Evolutionary conservation across 2,329 filamentous ascomycete species (phyloP).

Genomic region (Alternaria sp.): DNA sequence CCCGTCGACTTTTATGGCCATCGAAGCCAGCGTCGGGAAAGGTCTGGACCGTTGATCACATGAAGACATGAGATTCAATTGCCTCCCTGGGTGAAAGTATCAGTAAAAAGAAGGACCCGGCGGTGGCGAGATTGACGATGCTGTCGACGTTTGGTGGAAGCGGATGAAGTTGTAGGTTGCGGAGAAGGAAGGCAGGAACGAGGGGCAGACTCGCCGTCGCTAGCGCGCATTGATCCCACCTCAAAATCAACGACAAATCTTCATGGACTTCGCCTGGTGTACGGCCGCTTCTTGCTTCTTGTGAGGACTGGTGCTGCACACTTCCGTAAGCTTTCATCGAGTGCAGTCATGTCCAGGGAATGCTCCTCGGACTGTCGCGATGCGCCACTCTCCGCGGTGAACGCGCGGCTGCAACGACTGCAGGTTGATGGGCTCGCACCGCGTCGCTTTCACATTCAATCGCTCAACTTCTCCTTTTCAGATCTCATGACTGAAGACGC

Average conservation of each 20-base stretch:
- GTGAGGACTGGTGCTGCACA: background rate
- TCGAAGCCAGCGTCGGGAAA: background rate
- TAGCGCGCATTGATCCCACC: slow-evolving; percentile 9
- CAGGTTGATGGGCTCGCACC: background rate
- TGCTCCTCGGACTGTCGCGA: background rate
- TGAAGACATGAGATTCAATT: too few relatives aligned
- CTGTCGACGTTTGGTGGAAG: background rate
- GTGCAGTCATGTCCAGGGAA: background rate
- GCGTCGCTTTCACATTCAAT: background rate
- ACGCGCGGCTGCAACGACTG: background rate
- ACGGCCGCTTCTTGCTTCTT: background rate
- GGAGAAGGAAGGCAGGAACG: background rate
- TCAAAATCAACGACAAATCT: slow-evolving; percentile 4
- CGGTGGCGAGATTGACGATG: background rate
- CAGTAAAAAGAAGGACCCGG: background rate
- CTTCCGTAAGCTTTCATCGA: background rate
- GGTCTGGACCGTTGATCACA: background rate
- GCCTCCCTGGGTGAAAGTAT: background rate
- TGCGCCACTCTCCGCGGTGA: background rate
- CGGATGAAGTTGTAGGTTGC: background rate
- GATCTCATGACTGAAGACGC: background rate
- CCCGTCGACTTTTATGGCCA: background rate
- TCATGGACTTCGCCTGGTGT: background rate
- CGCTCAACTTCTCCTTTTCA: background rate
- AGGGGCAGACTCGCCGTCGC: background rate